Conservation (phyloP, 345 rosid species). For the Barbarea vulgaris region DNA sequence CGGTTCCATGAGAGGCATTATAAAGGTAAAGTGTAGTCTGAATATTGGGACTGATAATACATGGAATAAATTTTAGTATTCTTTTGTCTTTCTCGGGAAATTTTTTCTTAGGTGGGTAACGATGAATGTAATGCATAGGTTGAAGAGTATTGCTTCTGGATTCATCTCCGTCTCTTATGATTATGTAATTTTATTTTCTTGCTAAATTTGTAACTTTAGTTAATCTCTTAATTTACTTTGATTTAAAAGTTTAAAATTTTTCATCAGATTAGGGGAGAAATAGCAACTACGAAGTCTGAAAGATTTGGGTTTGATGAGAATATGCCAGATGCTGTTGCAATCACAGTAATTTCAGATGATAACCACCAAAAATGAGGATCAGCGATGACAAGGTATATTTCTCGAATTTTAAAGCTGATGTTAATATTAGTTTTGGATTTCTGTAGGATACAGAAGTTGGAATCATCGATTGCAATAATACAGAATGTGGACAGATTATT, state of each 20-base stretch:
- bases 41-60: no score
- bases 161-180: slow-evolving; percentile 80
- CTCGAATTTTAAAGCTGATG: neutral
- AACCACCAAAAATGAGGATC: slow-evolving; percentile 59
- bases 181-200: slow-evolving; percentile 47
- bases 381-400: slow-evolving; percentile 61
- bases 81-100: no score
- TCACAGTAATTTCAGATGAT: slow-evolving; percentile 49
- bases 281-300: slow-evolving; percentile 45
- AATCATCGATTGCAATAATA: slow-evolving; percentile 53
- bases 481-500: slow-evolving; percentile 94
- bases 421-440: neutral
- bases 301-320: slow-evolving; percentile 51
- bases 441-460: slow-evolving; percentile 35
- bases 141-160: slow-evolving; percentile 96
- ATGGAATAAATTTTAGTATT: neutral
- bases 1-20: no score
- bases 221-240: neutral
- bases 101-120: neutral
- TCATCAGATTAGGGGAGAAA: slow-evolving; percentile 50
- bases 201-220: neutral
- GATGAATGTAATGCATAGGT: slow-evolving; percentile 94
- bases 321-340: slow-evolving; percentile 29
- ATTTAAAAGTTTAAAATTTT: neutral
- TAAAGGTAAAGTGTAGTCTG: no score